Evolutionary conservation across 1,284 basidiomycete genomes (phyloP).

Genomic region (Heterobasidion occidentale): DNA sequence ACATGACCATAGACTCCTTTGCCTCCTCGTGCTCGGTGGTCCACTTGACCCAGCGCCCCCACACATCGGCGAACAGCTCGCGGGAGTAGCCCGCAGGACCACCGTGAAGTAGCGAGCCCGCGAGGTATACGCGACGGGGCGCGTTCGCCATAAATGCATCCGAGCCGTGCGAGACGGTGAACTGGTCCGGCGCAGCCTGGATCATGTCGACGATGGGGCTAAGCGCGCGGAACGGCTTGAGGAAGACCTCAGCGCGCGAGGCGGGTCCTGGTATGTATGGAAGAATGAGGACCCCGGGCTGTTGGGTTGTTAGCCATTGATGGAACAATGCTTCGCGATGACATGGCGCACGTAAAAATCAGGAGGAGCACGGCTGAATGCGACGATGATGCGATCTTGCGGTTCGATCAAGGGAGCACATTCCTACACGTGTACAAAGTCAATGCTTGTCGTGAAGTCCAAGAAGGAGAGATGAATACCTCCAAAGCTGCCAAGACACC

Average conservation of each 20-base stretch:
- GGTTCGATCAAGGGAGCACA: background rate
- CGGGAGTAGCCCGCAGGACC: background rate
- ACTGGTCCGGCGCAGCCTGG: background rate
- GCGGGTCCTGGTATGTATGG: background rate
- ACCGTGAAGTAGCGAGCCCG: background rate
- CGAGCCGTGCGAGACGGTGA: background rate
- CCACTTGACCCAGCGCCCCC: background rate
- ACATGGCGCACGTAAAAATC: background rate
- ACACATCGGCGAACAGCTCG: background rate
- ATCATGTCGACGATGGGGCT: background rate
- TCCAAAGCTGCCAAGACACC: background rate
- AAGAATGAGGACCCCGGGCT: background rate
- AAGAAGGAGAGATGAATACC: background rate
- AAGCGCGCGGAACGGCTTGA: background rate
- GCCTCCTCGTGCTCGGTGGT: background rate
- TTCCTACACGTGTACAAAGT: background rate
- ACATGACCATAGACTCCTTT: background rate
- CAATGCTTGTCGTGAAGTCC: background rate
- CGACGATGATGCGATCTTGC: background rate
- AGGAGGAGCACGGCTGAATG: background rate
- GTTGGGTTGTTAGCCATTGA: background rate
- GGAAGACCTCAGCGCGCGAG: background rate
- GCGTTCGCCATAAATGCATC: background rate
- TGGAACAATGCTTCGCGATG: background rate
- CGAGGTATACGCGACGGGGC: background rate